Evolutionary conservation across 306 rosid genomes (phyloP), one percentile per base, ranked within the genome.

Genomic region (Urtica urens): DNA sequence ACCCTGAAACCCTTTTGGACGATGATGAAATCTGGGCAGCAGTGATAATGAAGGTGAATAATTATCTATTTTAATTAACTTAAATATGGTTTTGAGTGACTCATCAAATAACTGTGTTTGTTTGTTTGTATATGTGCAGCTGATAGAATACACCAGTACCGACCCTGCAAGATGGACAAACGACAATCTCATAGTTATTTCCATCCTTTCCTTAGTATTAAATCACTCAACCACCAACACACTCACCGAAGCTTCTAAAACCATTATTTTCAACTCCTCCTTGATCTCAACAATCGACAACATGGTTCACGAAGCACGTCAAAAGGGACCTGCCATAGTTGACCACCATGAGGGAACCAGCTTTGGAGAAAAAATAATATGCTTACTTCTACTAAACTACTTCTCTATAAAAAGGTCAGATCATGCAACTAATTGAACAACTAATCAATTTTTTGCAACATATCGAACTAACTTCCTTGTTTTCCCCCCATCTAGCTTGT

Each of bases 1-100:
- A 66, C 38, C 69, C 78, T 54, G 71, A 76, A 75, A 71, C 66
- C 38, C 78, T 88, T 54, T 70, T 55, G 30, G 46, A 67, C 57
- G 87, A 83, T 69, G 87, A 83, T 69, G 86, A 69, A 51, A 69
- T 68, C 49, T 87, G 94, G 94, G 62, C 62, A 35, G 74, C 83
- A 24, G 74, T 80, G 63, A 65, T 75, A 33, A 72, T 65, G 71
- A 83, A 83, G 87, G 96, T 87, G 45, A 56, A 28, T 23, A 55
- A 23, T 15, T 55, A 21, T 38, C 20, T 49, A 49, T 23, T 13
- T 14, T 14, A 24, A 46, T 35, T 35, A 35, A 16, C 15, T 35
- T 9, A 1, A 3, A 14, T 43, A 10, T 21, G 8, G 31, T 41
- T 23, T 48, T 47, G 21, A 44, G 56, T 58, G 54, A 31, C 31